These are phyloP conservation scores for Spirogloea muscicola DNA, from an alignment of 139 green algal species.

Conservation along the genomic window DNA sequence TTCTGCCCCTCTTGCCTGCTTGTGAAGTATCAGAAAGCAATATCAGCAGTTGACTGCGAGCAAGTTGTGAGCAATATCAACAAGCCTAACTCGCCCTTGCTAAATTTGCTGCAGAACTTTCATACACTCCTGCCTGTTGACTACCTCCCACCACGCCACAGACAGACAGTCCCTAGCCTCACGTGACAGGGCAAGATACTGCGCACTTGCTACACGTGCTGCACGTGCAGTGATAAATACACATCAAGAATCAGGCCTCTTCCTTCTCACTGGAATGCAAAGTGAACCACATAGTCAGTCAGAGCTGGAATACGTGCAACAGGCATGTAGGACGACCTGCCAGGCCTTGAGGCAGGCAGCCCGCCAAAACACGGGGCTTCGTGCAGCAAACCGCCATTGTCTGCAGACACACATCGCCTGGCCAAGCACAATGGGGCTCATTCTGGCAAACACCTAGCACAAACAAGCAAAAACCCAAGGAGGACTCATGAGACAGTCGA, in stretches of 20 bases:
- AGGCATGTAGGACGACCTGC: neutral
- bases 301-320: neutral
- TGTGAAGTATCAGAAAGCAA: neutral
- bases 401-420: conserved; percentile 24
- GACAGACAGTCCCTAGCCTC: neutral
- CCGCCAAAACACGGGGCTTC: conserved; percentile 14
- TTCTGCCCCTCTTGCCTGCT: conserved; percentile 2
- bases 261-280: no score
- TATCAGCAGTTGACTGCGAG: conserved; percentile 2
- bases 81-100: neutral
- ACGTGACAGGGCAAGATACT: no score
- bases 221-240: neutral
- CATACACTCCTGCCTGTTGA: neutral
- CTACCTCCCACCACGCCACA: neutral
- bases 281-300: no score
- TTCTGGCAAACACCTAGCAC: conserved; percentile 14
- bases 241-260: neutral
- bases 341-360: conserved; percentile 26
- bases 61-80: neutral
- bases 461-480: neutral
- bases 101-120: neutral
- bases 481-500: neutral
- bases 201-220: no score
- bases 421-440: neutral
- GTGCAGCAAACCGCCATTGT: conserved; percentile 5